Percentiles rank a stretch among this genome's conserved stretches.
phyloP scores from a whole-genome alignment of 345 rosid species.

The Boechera stricta region DNA sequence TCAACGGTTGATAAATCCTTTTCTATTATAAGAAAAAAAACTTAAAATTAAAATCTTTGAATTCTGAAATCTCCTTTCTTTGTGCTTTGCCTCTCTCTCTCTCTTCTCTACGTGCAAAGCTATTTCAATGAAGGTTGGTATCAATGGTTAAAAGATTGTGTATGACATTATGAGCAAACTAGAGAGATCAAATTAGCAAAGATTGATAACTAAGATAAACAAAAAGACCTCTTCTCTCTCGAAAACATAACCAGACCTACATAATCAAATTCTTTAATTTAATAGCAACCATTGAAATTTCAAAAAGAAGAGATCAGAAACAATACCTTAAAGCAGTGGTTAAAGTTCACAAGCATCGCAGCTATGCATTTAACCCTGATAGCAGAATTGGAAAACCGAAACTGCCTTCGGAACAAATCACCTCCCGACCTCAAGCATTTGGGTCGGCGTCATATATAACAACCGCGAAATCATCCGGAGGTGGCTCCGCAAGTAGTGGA shows the following conservation, averaged over 20 bases:
- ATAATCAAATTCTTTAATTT: background rate
- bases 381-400: background rate
- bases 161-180: background rate
- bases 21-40: conserved; percentile 41
- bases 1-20: conserved; percentile 38
- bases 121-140: conserved; percentile 21
- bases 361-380: background rate
- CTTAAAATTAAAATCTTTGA: conserved; percentile 17
- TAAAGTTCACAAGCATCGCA: background rate
- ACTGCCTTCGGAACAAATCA: background rate
- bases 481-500: background rate
- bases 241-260: background rate
- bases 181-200: conserved; percentile 14
- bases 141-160: conserved; percentile 6
- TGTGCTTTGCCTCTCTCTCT: conserved; percentile 38
- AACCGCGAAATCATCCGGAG: conserved; percentile 1
- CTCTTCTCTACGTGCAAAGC: conserved; percentile 4
- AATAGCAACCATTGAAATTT: background rate
- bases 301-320: conserved; percentile 11
- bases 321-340: conserved; percentile 9
- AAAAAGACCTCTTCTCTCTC: background rate
- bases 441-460: background rate
- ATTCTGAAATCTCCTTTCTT: conserved; percentile 41
- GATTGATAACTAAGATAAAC: background rate
- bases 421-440: background rate